phyloP scores from a whole-genome alignment of 805 yeast species.

The Kuraishia molischiana region DNA sequence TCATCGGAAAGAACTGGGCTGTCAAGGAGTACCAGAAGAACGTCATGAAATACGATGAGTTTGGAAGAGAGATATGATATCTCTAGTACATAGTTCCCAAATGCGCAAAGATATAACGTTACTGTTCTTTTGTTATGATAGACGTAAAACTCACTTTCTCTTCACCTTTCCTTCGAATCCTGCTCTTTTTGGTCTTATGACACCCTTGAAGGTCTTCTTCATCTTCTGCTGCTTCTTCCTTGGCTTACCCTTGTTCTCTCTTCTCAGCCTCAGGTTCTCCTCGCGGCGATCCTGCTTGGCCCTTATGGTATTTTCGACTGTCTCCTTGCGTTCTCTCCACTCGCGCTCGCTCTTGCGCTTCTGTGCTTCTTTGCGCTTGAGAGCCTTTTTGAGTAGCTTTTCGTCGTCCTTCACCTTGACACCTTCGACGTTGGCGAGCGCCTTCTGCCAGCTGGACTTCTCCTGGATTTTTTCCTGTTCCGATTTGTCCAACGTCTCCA shows the following conservation, averaged over 20 bases:
- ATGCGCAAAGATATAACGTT: too few relatives aligned
- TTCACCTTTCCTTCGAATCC: conserved; percentile 72
- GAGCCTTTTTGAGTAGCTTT: conserved; percentile 71
- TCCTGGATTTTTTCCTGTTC: conserved; percentile 53
- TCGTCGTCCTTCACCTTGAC: conserved; percentile 85
- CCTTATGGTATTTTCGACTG: conserved; percentile 63
- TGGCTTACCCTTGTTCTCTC: conserved; percentile 76
- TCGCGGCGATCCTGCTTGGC: conserved; percentile 83
- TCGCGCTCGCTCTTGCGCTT: conserved; percentile 83
- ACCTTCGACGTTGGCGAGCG: conserved; percentile 84
- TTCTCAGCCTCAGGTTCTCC: conserved; percentile 78
- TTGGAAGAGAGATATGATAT: conserved; percentile 18
- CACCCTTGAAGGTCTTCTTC: conserved; percentile 52
- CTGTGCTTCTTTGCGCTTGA: conserved; percentile 72
- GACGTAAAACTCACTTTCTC: neutral
- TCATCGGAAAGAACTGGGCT: conserved; percentile 81
- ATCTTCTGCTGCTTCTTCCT: conserved; percentile 65
- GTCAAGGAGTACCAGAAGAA: conserved; percentile 53
- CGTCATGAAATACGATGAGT: conserved; percentile 19
- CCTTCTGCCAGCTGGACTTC: conserved; percentile 77
- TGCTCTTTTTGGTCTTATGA: conserved; percentile 47
- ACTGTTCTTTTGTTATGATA: neutral
- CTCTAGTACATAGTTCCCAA: neutral
- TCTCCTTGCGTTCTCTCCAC: conserved; percentile 85
- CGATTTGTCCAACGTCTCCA: conserved; percentile 48